These are phyloP conservation scores for Ustilago nuda DNA, from an alignment of 1,284 basidiomycete genomes.

Conservation along the genomic window DNA sequence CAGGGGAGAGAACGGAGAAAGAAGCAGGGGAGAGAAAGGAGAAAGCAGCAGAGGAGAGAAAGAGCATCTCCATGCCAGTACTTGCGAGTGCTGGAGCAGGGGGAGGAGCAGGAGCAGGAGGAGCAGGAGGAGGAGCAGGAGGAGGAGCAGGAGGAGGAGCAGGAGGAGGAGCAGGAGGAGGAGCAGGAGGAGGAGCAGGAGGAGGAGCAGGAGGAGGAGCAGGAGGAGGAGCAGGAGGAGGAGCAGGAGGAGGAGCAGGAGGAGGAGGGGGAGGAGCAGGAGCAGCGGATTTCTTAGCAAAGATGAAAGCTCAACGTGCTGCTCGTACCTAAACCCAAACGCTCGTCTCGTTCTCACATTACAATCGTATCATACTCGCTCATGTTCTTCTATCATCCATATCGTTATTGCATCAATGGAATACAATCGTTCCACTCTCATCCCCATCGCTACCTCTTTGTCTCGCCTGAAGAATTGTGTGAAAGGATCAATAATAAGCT, in stretches of 20 bases:
- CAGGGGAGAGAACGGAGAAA: slow-evolving; percentile 2
- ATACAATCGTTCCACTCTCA: background rate
- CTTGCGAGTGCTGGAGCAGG: no score
- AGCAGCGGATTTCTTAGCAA: slow-evolving; percentile 40
- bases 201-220: background rate
- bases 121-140: background rate
- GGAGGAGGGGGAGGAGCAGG: slow-evolving; percentile 10
- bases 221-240: slow-evolving; percentile 7
- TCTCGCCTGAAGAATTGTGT: background rate
- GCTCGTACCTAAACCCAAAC: background rate
- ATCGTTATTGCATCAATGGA: background rate
- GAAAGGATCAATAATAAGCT: slow-evolving; percentile 47
- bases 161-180: background rate
- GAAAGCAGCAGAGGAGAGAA: slow-evolving; percentile 1
- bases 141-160: slow-evolving; percentile 8
- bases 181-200: slow-evolving; percentile 10
- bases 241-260: background rate
- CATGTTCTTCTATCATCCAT: background rate
- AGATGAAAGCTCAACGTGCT: slow-evolving; percentile 46
- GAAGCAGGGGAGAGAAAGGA: background rate
- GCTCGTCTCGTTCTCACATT: no score
- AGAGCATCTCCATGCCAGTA: background rate
- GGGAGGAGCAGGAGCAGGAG: background rate
- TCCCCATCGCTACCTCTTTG: background rate
- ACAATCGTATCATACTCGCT: background rate